Evolutionary conservation across 129 eudicot genomes (phyloP).

Genomic region (Arctium minus): DNA sequence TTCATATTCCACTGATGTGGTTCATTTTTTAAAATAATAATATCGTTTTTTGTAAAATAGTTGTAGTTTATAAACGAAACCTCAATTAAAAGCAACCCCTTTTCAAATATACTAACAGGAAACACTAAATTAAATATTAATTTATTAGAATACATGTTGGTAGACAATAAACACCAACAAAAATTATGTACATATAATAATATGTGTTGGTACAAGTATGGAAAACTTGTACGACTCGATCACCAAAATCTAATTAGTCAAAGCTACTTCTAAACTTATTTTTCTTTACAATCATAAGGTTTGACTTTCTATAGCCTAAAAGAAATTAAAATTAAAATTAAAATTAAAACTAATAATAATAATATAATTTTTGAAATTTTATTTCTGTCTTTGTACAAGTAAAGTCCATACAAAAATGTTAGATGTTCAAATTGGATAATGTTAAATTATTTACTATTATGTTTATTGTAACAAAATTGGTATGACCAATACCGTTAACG

Average conservation of each 20-base stretch:
- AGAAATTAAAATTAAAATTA: too few relatives aligned
- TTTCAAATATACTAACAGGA: too few relatives aligned
- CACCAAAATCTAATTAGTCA: constrained; percentile 2
- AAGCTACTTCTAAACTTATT: neutral
- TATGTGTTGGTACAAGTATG: constrained; percentile 1
- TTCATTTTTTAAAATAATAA: too few relatives aligned
- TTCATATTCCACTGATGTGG: too few relatives aligned
- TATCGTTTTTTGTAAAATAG: too few relatives aligned
- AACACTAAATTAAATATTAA: too few relatives aligned
- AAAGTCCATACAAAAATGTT: neutral
- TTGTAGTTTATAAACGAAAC: too few relatives aligned
- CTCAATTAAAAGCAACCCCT: neutral
- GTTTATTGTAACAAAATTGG: neutral
- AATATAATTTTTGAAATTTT: too few relatives aligned
- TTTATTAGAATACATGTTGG: neutral
- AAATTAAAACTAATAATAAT: too few relatives aligned
- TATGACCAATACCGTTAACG: neutral
- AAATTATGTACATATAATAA: neutral
- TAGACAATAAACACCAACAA: neutral
- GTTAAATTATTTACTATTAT: too few relatives aligned
- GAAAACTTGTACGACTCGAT: constrained; percentile 9
- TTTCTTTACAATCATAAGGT: neutral
- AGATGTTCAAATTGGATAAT: too few relatives aligned
- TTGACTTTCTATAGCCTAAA: neutral
- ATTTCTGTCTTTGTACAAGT: neutral